A percentile compares a stretch with the other conserved stretches of the same genome.
phyloP scores from a whole-genome alignment of 306 rosid species.

The Mimosa pudica region DNA sequence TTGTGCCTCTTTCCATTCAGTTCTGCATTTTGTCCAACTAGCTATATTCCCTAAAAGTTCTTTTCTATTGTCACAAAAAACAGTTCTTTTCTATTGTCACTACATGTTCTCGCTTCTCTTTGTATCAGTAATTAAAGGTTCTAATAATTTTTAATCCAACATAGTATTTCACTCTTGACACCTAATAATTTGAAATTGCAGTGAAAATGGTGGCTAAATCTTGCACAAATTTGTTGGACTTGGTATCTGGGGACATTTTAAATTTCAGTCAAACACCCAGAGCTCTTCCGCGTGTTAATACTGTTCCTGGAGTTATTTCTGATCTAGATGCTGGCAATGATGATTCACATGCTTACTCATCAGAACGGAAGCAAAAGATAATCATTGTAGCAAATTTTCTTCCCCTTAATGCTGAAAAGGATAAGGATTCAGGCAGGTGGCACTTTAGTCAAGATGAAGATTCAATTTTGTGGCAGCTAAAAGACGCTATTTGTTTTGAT shows the following conservation, averaged over 20 bases:
- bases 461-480: slow-evolving; percentile 61
- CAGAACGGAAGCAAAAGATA: slow-evolving; percentile 47
- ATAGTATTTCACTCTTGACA: not conserved
- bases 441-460: slow-evolving; percentile 78
- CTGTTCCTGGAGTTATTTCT: slow-evolving; percentile 58
- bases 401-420: slow-evolving; percentile 72
- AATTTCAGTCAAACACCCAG: slow-evolving; percentile 61
- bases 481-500: slow-evolving; percentile 64
- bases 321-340: slow-evolving; percentile 43
- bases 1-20: slow-evolving; percentile 17
- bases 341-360: slow-evolving; percentile 36
- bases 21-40: slow-evolving; percentile 2
- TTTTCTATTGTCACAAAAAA: slow-evolving; percentile 19
- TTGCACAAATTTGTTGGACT: slow-evolving; percentile 64
- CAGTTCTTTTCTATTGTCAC: slow-evolving; percentile 27
- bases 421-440: slow-evolving; percentile 63
- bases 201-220: slow-evolving; percentile 73
- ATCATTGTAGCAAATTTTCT: slow-evolving; percentile 74
- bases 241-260: slow-evolving; percentile 68
- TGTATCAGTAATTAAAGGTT: slow-evolving; percentile 18
- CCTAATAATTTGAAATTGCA: slow-evolving; percentile 29
- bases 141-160: slow-evolving; percentile 24
- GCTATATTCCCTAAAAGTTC: slow-evolving; percentile 20
- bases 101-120: slow-evolving; percentile 38
- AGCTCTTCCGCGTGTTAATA: slow-evolving; percentile 60